These are phyloP conservation scores for Exophiala viscosa DNA, from an alignment of 2,329 filamentous ascomycete genomes.

Conservation along the genomic window DNA sequence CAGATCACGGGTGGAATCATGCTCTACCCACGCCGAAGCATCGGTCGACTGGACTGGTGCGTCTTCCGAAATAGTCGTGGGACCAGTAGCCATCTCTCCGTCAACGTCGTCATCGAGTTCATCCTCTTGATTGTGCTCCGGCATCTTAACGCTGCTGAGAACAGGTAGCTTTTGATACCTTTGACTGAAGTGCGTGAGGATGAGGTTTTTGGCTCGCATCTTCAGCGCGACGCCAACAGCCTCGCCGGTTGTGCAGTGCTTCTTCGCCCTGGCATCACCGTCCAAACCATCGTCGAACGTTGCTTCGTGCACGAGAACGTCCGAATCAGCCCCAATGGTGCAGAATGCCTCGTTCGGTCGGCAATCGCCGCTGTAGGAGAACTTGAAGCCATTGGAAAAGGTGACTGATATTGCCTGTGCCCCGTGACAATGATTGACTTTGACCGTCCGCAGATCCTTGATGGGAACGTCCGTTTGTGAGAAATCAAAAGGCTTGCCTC, in stretches of 20 bases:
- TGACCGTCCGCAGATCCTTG: constrained; percentile 58
- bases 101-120: constrained; percentile 31
- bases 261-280: constrained; percentile 78
- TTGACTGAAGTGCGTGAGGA: constrained; percentile 94
- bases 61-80: too few relatives aligned
- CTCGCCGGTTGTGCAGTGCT: constrained; percentile 83
- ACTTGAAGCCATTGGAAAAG: constrained; percentile 74
- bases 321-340: constrained; percentile 66
- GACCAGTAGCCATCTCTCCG: constrained; percentile 8
- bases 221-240: constrained; percentile 70
- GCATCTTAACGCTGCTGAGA: constrained; percentile 33
- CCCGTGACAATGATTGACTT: constrained; percentile 74
- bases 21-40: constrained; percentile 7
- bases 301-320: constrained; percentile 88
- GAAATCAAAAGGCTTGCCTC: constrained; percentile 17
- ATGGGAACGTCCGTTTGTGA: constrained; percentile 16
- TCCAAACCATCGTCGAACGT: constrained; percentile 86
- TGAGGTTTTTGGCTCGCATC: constrained; percentile 75
- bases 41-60: neutral
- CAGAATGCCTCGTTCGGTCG: constrained; percentile 71
- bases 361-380: constrained; percentile 93
- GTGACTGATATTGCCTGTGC: constrained; percentile 74
- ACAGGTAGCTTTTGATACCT: constrained; percentile 75
- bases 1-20: constrained; percentile 36
- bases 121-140: constrained; percentile 16